phyloP scores from a whole-genome alignment of 2,329 filamentous ascomycete species.

The Pestalotiopsis sp. region DNA sequence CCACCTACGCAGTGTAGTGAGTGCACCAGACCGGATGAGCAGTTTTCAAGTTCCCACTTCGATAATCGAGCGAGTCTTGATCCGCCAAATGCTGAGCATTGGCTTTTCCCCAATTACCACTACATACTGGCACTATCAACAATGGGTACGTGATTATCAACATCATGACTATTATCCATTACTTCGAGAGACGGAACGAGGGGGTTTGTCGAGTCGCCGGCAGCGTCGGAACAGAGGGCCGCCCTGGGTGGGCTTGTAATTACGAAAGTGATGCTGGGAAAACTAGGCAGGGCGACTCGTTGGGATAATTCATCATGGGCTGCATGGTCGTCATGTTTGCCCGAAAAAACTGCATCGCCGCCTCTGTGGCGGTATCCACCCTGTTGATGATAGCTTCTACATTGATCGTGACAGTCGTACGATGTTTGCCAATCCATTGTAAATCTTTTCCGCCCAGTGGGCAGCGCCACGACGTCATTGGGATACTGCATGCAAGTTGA shows the following conservation, averaged over 20 bases:
- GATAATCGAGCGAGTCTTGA: conserved; percentile 12
- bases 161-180: not conserved
- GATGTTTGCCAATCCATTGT: not conserved
- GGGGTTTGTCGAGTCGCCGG: not conserved
- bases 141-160: not conserved
- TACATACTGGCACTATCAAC: not conserved
- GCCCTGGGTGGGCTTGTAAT: not conserved
- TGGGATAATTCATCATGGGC: not conserved
- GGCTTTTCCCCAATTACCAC: not conserved
- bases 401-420: not conserved
- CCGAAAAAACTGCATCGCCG: not conserved
- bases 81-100: conserved; percentile 12
- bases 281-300: not conserved
- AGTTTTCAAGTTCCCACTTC: not conserved
- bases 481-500: not conserved
- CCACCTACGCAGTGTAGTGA: not conserved
- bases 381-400: not conserved
- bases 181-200: not conserved
- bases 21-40: no score
- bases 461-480: not conserved
- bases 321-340: not conserved
- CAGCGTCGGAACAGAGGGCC: not conserved
- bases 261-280: not conserved
- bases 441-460: not conserved
- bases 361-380: not conserved